Evolutionary conservation across 331 rosid species (phyloP).

Genomic region (Telfairia occidentalis): DNA sequence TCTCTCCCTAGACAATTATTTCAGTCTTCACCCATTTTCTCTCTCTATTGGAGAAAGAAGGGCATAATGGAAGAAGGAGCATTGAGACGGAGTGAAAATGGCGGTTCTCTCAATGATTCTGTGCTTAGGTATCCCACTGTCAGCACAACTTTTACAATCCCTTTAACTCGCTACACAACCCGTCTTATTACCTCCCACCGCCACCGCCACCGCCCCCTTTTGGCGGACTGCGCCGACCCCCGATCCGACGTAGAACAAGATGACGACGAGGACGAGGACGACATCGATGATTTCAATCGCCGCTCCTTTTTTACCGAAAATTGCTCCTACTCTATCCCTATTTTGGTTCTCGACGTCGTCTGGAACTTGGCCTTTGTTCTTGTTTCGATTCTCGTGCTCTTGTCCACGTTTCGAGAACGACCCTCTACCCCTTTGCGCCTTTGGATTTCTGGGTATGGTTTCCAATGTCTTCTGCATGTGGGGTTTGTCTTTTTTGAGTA

Average conservation of each 20-base stretch:
- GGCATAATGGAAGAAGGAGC: constrained; percentile 23
- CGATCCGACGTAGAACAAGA: constrained; percentile 1
- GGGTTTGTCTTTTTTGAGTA: constrained; percentile 46
- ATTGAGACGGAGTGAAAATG: not conserved
- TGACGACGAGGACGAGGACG: not conserved
- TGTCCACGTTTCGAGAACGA: constrained; percentile 41
- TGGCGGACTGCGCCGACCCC: constrained; percentile 25
- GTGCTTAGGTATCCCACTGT: constrained; percentile 25
- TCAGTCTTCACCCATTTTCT: constrained; percentile 4
- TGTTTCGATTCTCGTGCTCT: constrained; percentile 47
- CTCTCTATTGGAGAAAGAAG: not conserved
- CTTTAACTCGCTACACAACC: constrained; percentile 36
- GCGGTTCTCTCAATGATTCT: constrained; percentile 10
- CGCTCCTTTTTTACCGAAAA: constrained; percentile 15
- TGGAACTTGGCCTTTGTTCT: constrained; percentile 66
- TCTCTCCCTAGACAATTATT: not conserved
- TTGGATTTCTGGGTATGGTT: constrained; percentile 59
- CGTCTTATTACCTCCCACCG: constrained; percentile 27
- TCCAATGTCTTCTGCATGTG: constrained; percentile 55
- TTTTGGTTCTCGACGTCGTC: constrained; percentile 50
- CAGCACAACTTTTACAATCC: constrained; percentile 27
- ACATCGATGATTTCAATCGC: not conserved
- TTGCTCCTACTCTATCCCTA: constrained; percentile 34
- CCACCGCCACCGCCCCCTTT: constrained; percentile 27
- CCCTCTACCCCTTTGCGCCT: constrained; percentile 62